Percentiles rank a stretch among this genome's conserved stretches.
Evolutionary conservation across 495 filamentous ascomycete genomes (phyloP).

Genomic region (Lepidopterella palustris): DNA sequence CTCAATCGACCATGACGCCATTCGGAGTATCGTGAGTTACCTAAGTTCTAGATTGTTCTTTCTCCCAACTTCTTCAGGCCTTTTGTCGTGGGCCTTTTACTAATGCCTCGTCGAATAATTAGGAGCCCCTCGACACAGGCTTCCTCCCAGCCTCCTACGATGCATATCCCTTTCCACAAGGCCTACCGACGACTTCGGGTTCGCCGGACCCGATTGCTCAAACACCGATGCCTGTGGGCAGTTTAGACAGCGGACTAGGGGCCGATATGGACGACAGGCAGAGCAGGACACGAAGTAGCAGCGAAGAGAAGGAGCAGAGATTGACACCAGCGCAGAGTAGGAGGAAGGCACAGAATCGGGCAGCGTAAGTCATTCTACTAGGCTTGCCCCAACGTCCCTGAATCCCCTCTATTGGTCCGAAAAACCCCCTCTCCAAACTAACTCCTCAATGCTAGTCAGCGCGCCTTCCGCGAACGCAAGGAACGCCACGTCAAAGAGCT

Average conservation of each 20-base stretch:
- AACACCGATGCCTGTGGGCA: conserved; percentile 28
- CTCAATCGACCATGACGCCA: conserved; percentile 41
- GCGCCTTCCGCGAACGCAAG: conserved; percentile 95
- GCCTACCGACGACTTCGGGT: conserved; percentile 19
- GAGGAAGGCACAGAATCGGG: conserved; percentile 92
- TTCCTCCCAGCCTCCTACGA: conserved; percentile 27
- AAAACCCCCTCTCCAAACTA: conserved; percentile 1
- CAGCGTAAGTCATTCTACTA: conserved; percentile 95
- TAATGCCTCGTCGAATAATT: conserved; percentile 9
- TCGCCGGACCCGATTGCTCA: conserved; percentile 21
- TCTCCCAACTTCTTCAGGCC: neutral
- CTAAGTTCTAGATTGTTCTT: neutral
- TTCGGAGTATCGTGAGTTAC: conserved; percentile 24
- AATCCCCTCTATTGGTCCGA: too few species aligned
- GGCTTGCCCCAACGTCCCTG: too few species aligned
- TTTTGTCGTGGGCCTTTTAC: conserved; percentile 12
- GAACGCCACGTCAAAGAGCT: conserved; percentile 90
- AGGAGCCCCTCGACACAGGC: conserved; percentile 25
- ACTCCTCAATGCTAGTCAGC: conserved; percentile 54
- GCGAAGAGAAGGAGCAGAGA: conserved; percentile 62
- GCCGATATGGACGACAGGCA: conserved; percentile 22
- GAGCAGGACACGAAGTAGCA: conserved; percentile 31
- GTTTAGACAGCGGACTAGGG: conserved; percentile 23
- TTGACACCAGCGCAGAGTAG: conserved; percentile 73
- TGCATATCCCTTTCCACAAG: conserved; percentile 16